Percentiles rank a stretch among this genome's conserved stretches.
Evolutionary conservation across 192 early-diverging fungal genomes (phyloP).

Genomic region (Coemansia sp.): DNA sequence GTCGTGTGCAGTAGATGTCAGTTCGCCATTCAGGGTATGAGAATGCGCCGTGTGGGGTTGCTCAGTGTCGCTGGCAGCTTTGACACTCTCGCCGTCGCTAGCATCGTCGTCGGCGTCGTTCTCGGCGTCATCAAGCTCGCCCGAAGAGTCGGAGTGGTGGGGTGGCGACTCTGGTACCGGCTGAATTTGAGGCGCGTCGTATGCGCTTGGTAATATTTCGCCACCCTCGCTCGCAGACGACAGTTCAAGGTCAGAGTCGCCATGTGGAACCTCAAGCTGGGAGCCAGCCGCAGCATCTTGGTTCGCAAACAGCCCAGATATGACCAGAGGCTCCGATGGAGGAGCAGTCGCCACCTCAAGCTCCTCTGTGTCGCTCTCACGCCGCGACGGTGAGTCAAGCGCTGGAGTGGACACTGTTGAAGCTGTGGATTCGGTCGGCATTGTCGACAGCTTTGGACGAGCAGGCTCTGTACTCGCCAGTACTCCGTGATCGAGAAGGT

Average conservation of each 20-base stretch:
- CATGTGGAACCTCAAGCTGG: neutral
- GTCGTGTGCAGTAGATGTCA: neutral
- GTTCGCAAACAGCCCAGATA: conserved; percentile 3
- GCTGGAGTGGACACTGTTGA: neutral
- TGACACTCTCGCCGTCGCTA: neutral
- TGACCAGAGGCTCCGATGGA: neutral
- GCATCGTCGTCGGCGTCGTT: neutral
- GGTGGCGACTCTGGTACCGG: neutral
- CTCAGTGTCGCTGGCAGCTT: neutral
- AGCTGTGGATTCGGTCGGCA: neutral
- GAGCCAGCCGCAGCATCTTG: neutral
- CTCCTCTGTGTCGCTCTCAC: neutral
- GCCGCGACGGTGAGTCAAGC: neutral
- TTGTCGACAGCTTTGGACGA: neutral
- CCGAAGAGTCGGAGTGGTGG: neutral
- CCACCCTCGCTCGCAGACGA: neutral
- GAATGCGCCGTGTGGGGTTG: neutral
- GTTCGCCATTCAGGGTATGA: neutral
- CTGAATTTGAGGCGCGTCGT: neutral
- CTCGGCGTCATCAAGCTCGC: neutral
- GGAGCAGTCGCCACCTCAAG: neutral
- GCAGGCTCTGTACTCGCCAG: neutral
- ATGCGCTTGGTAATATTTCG: neutral
- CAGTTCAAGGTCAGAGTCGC: neutral
- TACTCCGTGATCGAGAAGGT: neutral